Conservation (phyloP, 73 alveolate species). For the Halteria grandinella region DNA sequence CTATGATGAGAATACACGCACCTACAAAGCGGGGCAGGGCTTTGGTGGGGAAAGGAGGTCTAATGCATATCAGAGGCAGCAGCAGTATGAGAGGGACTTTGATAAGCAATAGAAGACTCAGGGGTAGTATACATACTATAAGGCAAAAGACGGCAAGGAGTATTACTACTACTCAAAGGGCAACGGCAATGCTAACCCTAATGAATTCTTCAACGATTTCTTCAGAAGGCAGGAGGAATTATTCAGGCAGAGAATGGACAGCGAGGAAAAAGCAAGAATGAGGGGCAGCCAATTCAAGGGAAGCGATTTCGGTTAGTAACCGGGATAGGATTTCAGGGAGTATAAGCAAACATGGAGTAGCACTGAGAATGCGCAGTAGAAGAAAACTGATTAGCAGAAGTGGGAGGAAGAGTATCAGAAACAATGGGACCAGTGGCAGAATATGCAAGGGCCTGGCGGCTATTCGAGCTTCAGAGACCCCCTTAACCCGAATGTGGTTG, state of each 20-base stretch:
- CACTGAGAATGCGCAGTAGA: not conserved
- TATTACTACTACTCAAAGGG: slow-evolving; percentile 15
- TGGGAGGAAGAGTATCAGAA: not conserved
- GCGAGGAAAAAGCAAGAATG: not conserved
- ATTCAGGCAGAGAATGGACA: not conserved
- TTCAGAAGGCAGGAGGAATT: slow-evolving; percentile 4
- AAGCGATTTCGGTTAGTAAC: slow-evolving; percentile 16
- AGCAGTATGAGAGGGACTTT: not conserved
- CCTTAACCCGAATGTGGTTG: not conserved
- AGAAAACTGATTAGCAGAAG: not conserved
- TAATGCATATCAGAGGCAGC: not conserved
- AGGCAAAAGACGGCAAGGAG: slow-evolving; percentile 24
- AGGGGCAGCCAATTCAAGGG: not conserved
- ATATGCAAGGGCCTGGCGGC: not conserved
- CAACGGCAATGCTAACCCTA: slow-evolving; percentile 6
- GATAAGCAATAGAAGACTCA: not conserved
- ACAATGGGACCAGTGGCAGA: slow-evolving; percentile 28
- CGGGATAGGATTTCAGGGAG: not conserved
- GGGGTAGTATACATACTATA: slow-evolving; percentile 3
- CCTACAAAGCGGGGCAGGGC: slow-evolving; percentile 2
- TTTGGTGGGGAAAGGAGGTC: not conserved
- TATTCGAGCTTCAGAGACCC: not conserved
- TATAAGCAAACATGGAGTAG: not conserved
- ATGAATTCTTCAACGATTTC: slow-evolving; percentile 30
- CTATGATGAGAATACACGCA: too few species aligned